A percentile compares a stretch with the other conserved stretches of the same genome.
Conservation (phyloP, 2,329 filamentous ascomycete genomes). For the Orbilia oligospora region DNA sequence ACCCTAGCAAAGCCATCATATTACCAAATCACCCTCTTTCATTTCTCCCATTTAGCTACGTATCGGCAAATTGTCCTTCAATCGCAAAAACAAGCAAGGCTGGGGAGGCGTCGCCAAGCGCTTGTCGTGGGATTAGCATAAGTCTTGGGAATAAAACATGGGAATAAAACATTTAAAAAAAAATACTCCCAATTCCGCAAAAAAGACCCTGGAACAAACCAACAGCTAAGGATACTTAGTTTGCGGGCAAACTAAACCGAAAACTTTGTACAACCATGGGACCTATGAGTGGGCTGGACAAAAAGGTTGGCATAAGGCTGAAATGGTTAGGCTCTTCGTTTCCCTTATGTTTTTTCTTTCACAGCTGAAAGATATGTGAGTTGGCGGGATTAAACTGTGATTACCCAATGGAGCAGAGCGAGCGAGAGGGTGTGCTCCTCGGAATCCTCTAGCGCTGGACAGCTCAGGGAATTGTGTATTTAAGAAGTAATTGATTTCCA, state of each 20-base stretch:
- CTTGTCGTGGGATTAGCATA: slow-evolving; percentile 11
- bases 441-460: too few species aligned
- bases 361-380: slow-evolving; percentile 1
- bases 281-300: neutral
- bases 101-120: neutral
- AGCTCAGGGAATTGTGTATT: neutral
- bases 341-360: neutral
- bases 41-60: neutral
- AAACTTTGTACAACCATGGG: neutral
- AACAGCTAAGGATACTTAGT: too few species aligned
- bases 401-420: too few species aligned
- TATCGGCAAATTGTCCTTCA: neutral
- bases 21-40: neutral
- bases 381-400: neutral
- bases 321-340: neutral
- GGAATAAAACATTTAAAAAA: too few species aligned
- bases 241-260: neutral
- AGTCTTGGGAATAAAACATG: too few species aligned
- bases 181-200: neutral
- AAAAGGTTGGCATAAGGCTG: neutral
- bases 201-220: slow-evolving; percentile 12
- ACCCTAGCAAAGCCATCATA: neutral
- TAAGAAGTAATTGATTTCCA: neutral
- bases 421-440: too few species aligned
- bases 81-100: neutral